Evolutionary conservation across 768 basidiomycete species (phyloP), one percentile per base, ranked within the genome.

Genomic region (Sporobolomyces roseus): DNA sequence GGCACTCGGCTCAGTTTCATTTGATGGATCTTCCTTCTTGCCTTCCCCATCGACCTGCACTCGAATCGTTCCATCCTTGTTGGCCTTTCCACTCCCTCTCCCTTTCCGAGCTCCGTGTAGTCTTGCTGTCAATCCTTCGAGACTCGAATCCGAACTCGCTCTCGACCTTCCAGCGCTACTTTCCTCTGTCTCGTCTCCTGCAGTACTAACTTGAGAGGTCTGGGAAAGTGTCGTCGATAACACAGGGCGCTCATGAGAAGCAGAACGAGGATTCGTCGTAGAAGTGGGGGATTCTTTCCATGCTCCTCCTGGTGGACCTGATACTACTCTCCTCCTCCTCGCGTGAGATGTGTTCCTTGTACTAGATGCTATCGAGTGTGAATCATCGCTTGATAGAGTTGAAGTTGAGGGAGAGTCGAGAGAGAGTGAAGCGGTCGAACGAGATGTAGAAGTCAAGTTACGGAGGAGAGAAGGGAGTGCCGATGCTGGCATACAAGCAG

Each of bases 81-180:
- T 25, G 25, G 27, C 25, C 25, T 9, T 19, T n/a, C 5, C n/a
- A 6, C 43, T 23, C 51, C 27, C 36, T 19, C 35, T 53, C 12
- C 51, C 67, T 16, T 48, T 23, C 23, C 67, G 49, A 19, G 62
- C 62, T 13, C 35, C 52, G 8, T 38, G 23, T 0, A 69, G 13
- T 29, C 67, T 33, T 17, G 21, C n/a, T 0, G 67, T 63, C 17
- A 69, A 46, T 0, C 67, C 67, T 14, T 69, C 67, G 16, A 68
- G 41, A 23, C 55, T 59, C 29, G 62, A 69, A 29, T 32, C 45
- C 14, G 56, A 58, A 25, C 56, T 51, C 21, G 65, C 53, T 5
- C 51, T 35, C n/a, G 30, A 38, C 43, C 41, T 54, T 52, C 52
- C 10, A 9, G 25, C 27, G 3, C 19, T 13, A 41, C 56, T 8